Evolutionary conservation across 2,329 filamentous ascomycete species (phyloP).

Genomic region (Calonectria leucothoes): DNA sequence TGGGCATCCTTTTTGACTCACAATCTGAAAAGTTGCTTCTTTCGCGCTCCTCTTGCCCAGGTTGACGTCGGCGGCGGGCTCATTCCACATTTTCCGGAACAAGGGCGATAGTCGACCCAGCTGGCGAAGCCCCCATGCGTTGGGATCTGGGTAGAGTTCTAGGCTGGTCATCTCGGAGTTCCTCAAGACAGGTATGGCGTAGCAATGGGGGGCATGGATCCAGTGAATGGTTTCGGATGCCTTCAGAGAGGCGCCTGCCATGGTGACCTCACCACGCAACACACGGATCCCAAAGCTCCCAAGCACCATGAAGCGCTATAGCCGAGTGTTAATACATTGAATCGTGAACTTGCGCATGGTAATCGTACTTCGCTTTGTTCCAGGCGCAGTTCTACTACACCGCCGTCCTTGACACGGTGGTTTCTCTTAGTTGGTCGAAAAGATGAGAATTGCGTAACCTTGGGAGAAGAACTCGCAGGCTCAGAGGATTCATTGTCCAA

Average conservation of each 20-base stretch:
- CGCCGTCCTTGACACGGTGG: conserved; percentile 51
- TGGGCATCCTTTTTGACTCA: conserved; percentile 45
- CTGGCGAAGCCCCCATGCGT: conserved; percentile 59
- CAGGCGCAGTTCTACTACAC: conserved; percentile 55
- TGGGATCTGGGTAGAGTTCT: conserved; percentile 67
- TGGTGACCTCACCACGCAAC: conserved; percentile 68
- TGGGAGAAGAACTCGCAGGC: background rate
- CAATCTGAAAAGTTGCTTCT: conserved; percentile 60
- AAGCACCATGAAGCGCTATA: conserved; percentile 69
- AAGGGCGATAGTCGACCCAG: conserved; percentile 73
- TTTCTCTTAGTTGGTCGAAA: conserved; percentile 60
- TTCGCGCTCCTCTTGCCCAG: conserved; percentile 31
- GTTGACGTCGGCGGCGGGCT: conserved; percentile 43
- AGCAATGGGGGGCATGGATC: conserved; percentile 75
- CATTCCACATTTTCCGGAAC: conserved; percentile 75
- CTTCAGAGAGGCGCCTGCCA: conserved; percentile 73
- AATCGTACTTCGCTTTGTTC: conserved; percentile 60
- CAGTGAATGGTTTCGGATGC: conserved; percentile 60
- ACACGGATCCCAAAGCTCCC: conserved; percentile 77
- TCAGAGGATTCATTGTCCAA: conserved; percentile 1
- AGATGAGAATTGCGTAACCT: conserved; percentile 54
- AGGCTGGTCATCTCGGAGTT: conserved; percentile 62
- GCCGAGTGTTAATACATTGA: conserved; percentile 29
- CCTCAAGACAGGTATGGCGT: conserved; percentile 76
- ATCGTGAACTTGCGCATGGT: background rate